Evolutionary conservation across 164 flowering plant genomes (phyloP).

Genomic region (Amborella trichopoda): DNA sequence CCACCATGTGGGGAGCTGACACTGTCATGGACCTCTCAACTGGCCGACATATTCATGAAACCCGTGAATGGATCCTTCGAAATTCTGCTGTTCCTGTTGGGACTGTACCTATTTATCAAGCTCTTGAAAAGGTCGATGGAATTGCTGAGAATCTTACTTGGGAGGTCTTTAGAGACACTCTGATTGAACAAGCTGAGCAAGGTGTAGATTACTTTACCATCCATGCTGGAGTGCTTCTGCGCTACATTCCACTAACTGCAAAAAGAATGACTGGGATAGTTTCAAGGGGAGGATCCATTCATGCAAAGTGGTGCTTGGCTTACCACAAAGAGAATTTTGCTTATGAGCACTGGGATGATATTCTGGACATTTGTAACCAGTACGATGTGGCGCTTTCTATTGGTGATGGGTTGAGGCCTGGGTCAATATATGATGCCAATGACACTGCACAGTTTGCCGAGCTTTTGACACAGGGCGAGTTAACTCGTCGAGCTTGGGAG

Average conservation of each 20-base stretch:
- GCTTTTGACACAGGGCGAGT: constrained; percentile 97
- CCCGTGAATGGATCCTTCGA: constrained; percentile 97
- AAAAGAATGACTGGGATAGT: constrained; percentile 99
- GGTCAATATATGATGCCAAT: constrained; percentile 97
- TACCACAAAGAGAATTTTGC: constrained; percentile 99
- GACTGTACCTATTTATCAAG: constrained; percentile 99
- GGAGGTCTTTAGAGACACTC: constrained; percentile 89
- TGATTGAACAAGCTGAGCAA: constrained; percentile 99
- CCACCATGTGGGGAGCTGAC: constrained; percentile 99
- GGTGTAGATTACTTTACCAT: constrained; percentile 99
- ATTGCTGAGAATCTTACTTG: constrained; percentile 91
- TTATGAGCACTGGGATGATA: constrained; percentile 99
- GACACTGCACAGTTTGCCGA: constrained; percentile 99
- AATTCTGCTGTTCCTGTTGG: constrained; percentile 98
- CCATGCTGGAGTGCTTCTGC: constrained; percentile 94
- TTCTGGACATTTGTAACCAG: constrained; percentile 91
- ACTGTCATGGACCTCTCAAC: constrained; percentile 98
- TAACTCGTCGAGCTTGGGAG: constrained; percentile 97
- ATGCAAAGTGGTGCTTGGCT: constrained; percentile 99
- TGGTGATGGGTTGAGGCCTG: constrained; percentile 98
- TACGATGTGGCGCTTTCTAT: constrained; percentile 93
- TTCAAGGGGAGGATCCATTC: constrained; percentile 99
- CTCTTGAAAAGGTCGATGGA: constrained; percentile 96
- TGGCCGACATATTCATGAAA: constrained; percentile 97
- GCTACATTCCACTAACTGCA: constrained; percentile 93